phyloP scores from a whole-genome alignment of 2,329 filamentous ascomycete genomes.

The Furcasterigmium furcatum region DNA sequence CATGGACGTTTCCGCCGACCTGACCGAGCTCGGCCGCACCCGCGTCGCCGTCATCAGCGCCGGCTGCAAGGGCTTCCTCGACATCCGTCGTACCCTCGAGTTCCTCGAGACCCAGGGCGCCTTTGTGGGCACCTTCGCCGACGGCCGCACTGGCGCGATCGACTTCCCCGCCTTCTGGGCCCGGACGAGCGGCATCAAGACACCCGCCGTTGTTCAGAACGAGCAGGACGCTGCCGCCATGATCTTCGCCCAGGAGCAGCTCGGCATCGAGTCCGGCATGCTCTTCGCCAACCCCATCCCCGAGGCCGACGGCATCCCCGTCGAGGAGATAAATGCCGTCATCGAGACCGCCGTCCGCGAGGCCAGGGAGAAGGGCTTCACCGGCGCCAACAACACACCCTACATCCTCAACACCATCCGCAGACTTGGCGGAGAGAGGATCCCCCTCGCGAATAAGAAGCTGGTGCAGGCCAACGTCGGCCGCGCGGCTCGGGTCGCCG shows the following conservation, averaged over 20 bases:
- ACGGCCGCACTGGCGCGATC: slow-evolving; percentile 64
- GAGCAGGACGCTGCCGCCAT: slow-evolving; percentile 87
- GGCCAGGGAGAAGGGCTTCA: slow-evolving; percentile 60
- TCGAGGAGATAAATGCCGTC: slow-evolving; percentile 64
- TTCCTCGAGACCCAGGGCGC: slow-evolving; percentile 70
- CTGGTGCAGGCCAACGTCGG: slow-evolving; percentile 52
- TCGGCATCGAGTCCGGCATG: slow-evolving; percentile 74
- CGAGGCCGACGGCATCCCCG: slow-evolving; percentile 64
- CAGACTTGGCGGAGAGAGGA: slow-evolving; percentile 69
- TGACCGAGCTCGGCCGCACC: slow-evolving; percentile 89
- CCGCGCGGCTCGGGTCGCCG: slow-evolving; percentile 51
- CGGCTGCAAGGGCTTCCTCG: slow-evolving; percentile 94
- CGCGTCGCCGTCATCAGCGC: slow-evolving; percentile 84
- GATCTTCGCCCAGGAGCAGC: slow-evolving; percentile 70
- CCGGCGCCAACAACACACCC: slow-evolving; percentile 78
- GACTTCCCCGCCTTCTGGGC: slow-evolving; percentile 95
- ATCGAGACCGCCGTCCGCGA: slow-evolving; percentile 67
- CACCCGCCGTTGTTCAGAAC: slow-evolving; percentile 70
- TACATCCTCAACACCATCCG: slow-evolving; percentile 78
- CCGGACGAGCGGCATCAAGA: slow-evolving; percentile 77
- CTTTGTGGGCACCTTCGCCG: slow-evolving; percentile 83
- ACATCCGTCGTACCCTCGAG: slow-evolving; percentile 87
- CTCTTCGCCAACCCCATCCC: slow-evolving; percentile 90
- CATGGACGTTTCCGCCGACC: slow-evolving; percentile 92
- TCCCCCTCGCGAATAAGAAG: slow-evolving; percentile 70